Evolutionary conservation across 495 filamentous ascomycete genomes (phyloP), one percentile per base, ranked within the genome.

Genomic region (Apodospora peruviana): DNA sequence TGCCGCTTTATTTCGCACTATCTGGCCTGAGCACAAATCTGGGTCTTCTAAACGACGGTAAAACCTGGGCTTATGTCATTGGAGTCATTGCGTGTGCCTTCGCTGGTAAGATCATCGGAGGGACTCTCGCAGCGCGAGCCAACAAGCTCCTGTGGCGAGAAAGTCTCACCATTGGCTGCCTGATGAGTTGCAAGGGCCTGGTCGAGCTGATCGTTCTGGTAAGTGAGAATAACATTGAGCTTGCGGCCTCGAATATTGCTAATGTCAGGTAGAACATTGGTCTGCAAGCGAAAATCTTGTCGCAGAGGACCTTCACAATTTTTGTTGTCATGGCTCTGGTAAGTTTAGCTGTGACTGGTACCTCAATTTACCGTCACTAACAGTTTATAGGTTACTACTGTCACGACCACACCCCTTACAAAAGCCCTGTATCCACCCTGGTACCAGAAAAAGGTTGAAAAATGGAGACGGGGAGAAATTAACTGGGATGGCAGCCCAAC

Each of bases 101-200:
- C 55, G 61, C 78, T 4, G 88, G 83, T 34, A 98, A 98, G 66
- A 84, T 98, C 40, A 67, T 82, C 27, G 93, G 91, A 45, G 94
- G 90, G 10, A 84, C 90, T 12, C 45, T 91, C 4, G 91, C 93
- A 3, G 90, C 93, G 4, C 78, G 81, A 25, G 56, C 78, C 1
- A 88, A 81, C 63, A 90, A 88, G 16, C 73, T 96, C 23, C 73
- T 95, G 8, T 98, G 93, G 93, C 78, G 93, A 53, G 93, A 98
- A 65, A 91, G 88, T 56, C 81, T 95, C 17, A 84, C 88, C 4
- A 94, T 98, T 53, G 93, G 93, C 20, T 82, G 86, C 34, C 64
- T 98, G 64, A 98, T 98, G 93, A 95, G 89, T 62, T 98, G 93
- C 66, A 98, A 98, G 64, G 93, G 93, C 47, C 74, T 98, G 42